These are phyloP conservation scores for Trichophyton equinum DNA, from an alignment of 2,329 filamentous ascomycete species.

Conservation along the genomic window DNA sequence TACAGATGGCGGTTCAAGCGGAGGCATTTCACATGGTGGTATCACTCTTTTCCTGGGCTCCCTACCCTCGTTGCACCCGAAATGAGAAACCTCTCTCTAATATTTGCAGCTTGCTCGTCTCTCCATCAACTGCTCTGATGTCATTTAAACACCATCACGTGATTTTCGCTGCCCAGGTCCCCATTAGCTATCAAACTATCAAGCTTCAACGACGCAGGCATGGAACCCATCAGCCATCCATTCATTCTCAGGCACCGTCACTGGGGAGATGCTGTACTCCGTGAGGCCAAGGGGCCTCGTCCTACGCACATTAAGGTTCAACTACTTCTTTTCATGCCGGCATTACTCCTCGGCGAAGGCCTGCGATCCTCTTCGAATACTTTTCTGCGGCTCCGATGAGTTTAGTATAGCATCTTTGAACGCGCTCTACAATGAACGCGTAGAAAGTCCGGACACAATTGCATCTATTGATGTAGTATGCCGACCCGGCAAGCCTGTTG, in stretches of 20 bases:
- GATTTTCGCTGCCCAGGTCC: not conserved
- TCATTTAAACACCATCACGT: not conserved
- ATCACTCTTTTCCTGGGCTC: conserved; percentile 1
- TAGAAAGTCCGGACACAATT: conserved; percentile 43
- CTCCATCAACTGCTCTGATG: not conserved
- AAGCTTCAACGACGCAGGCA: not conserved
- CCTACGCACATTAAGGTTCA: not conserved
- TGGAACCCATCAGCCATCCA: not conserved
- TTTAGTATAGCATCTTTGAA: conserved; percentile 71
- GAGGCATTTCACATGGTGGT: conserved; percentile 24
- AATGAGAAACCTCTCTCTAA: no score
- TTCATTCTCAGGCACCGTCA: not conserved
- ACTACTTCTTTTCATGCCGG: not conserved
- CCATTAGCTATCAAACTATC: not conserved
- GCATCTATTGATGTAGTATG: conserved; percentile 76
- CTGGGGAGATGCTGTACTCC: not conserved
- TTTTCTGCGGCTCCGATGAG: conserved; percentile 88
- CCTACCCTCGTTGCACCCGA: not conserved
- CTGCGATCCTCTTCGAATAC: conserved; percentile 56
- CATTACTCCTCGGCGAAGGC: conserved; percentile 19
- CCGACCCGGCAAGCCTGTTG: conserved; percentile 62
- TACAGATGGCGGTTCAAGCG: conserved; percentile 30
- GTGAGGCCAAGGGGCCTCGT: not conserved
- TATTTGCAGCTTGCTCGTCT: not conserved
- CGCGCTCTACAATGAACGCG: conserved; percentile 53